A percentile compares a stretch with the other conserved stretches of the same genome.
Conservation (phyloP, 2,329 filamentous ascomycete genomes). For the Rhinocladiella mackenziei region DNA sequence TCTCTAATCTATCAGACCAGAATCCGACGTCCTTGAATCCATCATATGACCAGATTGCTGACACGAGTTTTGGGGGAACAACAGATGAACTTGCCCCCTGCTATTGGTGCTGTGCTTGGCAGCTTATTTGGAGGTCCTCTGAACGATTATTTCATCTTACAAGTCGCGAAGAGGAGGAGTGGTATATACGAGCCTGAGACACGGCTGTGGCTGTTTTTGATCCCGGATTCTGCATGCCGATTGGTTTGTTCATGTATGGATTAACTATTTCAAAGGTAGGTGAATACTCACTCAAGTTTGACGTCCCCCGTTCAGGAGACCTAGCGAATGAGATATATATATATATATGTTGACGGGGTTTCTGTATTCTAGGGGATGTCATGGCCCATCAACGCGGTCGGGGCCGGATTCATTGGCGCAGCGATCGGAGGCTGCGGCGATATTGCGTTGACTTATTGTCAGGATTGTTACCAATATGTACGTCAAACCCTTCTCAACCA, state of each 20-base stretch:
- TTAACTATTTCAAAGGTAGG: conserved; percentile 34
- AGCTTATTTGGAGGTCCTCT: conserved; percentile 40
- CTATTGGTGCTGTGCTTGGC: conserved; percentile 41
- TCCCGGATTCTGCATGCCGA: conserved; percentile 34
- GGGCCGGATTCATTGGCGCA: conserved; percentile 38
- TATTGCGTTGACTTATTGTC: conserved; percentile 32
- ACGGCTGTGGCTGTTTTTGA: conserved; percentile 41
- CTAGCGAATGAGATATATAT: no score
- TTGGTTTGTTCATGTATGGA: conserved; percentile 41
- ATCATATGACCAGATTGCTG: no score
- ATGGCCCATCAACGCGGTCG: conserved; percentile 31
- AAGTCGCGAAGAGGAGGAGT: conserved; percentile 42
- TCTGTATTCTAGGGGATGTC: conserved; percentile 27
- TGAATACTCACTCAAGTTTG: background rate
- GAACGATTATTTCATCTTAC: conserved; percentile 40
- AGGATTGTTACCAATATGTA: conserved; percentile 34
- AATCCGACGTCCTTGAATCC: no score
- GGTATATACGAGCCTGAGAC: conserved; percentile 51
- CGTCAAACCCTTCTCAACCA: conserved; percentile 8
- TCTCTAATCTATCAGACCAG: no score
- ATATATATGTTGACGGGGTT: no score
- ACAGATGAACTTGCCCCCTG: conserved; percentile 36
- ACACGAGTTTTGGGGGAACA: no score
- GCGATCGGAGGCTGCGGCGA: conserved; percentile 30
- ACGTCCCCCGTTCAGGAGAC: background rate